phyloP scores from a whole-genome alignment of 352 stramenopile genomes.

The Pythium coloratum region DNA sequence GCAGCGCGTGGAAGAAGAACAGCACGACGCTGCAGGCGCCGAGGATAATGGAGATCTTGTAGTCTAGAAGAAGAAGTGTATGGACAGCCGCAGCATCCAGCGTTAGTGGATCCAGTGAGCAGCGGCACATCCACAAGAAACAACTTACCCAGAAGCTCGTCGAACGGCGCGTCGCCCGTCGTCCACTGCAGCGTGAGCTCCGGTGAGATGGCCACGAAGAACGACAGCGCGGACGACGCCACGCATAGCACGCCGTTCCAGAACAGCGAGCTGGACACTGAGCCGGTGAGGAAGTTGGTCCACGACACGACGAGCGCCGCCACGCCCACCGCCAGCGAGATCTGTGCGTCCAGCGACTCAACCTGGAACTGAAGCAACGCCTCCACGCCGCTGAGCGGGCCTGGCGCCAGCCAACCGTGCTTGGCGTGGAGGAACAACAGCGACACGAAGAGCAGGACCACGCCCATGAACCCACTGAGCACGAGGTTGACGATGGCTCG shows the following conservation, averaged over 20 bases:
- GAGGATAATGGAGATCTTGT: conserved; percentile 83
- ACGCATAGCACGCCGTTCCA: conserved; percentile 71
- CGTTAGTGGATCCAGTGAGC: neutral
- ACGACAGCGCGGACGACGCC: conserved; percentile 45
- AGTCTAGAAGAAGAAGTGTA: conserved; percentile 39
- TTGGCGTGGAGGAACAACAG: conserved; percentile 79
- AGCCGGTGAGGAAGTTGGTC: conserved; percentile 36
- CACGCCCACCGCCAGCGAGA: conserved; percentile 40
- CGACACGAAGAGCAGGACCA: conserved; percentile 64
- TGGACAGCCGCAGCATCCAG: conserved; percentile 3
- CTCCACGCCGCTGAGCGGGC: conserved; percentile 55
- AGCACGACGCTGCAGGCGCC: conserved; percentile 57
- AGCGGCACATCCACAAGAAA: neutral
- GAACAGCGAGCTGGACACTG: conserved; percentile 58
- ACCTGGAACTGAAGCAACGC: conserved; percentile 55
- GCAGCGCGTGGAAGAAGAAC: conserved; percentile 65
- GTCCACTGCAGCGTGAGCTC: conserved; percentile 64
- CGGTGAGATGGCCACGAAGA: conserved; percentile 65
- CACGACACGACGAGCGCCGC: conserved; percentile 42
- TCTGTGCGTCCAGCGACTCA: conserved; percentile 51
- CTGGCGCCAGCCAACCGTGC: conserved; percentile 47
- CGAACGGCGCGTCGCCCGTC: conserved; percentile 50
- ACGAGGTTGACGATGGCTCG: conserved; percentile 40
- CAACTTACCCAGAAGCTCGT: conserved; percentile 68
- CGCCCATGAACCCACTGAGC: conserved; percentile 48